Conservation (phyloP, 2,329 filamentous ascomycete species). For the Diplocarpon mali region DNA sequence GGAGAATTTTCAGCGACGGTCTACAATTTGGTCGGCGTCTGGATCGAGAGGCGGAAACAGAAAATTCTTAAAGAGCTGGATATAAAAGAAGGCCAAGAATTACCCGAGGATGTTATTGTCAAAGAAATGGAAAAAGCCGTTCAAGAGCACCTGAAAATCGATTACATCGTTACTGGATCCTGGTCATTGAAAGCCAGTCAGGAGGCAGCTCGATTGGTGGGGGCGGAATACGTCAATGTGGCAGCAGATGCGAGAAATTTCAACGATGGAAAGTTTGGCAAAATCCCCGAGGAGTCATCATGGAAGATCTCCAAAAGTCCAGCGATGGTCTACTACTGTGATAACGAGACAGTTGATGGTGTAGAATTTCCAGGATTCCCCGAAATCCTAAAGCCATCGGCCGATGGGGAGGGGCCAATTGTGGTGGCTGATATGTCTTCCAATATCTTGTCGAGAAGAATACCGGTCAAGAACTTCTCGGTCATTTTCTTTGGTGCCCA, state of each 20-base stretch:
- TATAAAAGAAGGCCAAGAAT: slow-evolving; percentile 33
- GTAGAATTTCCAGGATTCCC: slow-evolving; percentile 79
- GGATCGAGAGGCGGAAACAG: slow-evolving; percentile 60
- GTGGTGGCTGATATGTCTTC: slow-evolving; percentile 91
- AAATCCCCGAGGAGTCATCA: slow-evolving; percentile 63
- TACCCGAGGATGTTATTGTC: slow-evolving; percentile 43
- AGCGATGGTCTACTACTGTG: slow-evolving; percentile 72
- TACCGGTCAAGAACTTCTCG: slow-evolving; percentile 70
- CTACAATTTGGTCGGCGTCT: slow-evolving; percentile 75
- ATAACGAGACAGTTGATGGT: slow-evolving; percentile 90
- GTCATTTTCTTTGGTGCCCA: slow-evolving; percentile 88
- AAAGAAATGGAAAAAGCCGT: slow-evolving; percentile 52
- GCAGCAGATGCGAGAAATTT: slow-evolving; percentile 54
- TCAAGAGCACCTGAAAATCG: slow-evolving; percentile 62
- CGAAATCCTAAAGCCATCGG: slow-evolving; percentile 43
- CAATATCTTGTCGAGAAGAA: slow-evolving; percentile 75
- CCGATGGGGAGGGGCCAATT: slow-evolving; percentile 55
- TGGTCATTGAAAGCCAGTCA: slow-evolving; percentile 86
- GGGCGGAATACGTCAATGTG: slow-evolving; percentile 69
- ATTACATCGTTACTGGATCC: slow-evolving; percentile 80
- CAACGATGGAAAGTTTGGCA: slow-evolving; percentile 75
- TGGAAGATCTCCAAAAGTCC: slow-evolving; percentile 64
- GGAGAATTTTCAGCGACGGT: slow-evolving; percentile 76
- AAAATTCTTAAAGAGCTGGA: slow-evolving; percentile 46
- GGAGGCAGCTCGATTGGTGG: slow-evolving; percentile 69